Conservation (phyloP, 2,329 filamentous ascomycete species). For the Neopestalotiopsis clavispora region DNA sequence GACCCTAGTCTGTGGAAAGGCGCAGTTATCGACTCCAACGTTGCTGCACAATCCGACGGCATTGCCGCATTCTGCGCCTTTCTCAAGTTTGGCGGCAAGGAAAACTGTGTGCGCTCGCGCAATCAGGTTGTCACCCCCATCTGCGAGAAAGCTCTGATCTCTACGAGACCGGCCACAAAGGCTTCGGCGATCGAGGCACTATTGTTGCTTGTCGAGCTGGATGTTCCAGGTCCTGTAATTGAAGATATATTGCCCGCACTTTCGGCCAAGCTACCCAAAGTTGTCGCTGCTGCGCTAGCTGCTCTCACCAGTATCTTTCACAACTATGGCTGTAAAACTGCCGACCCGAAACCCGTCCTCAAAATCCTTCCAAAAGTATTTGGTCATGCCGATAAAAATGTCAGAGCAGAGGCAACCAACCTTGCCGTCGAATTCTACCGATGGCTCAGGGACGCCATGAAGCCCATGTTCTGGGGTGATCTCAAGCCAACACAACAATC, state of each 20-base stretch:
- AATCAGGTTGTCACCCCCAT: slow-evolving; percentile 76
- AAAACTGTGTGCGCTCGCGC: slow-evolving; percentile 80
- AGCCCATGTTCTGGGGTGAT: slow-evolving; percentile 95
- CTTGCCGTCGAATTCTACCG: slow-evolving; percentile 93
- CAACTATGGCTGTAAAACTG: slow-evolving; percentile 91
- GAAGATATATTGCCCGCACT: slow-evolving; percentile 87
- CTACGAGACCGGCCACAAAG: slow-evolving; percentile 87
- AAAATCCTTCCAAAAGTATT: slow-evolving; percentile 90
- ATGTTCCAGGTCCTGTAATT: slow-evolving; percentile 82
- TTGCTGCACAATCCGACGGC: slow-evolving; percentile 94
- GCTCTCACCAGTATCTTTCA: slow-evolving; percentile 86
- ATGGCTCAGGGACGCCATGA: slow-evolving; percentile 98
- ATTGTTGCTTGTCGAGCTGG: slow-evolving; percentile 87
- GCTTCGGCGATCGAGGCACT: slow-evolving; percentile 84
- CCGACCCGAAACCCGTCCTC: slow-evolving; percentile 90
- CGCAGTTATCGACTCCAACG: slow-evolving; percentile 92
- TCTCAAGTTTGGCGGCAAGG: slow-evolving; percentile 84
- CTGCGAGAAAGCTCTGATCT: slow-evolving; percentile 88
- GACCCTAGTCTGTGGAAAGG: slow-evolving; percentile 90
- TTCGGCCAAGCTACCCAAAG: slow-evolving; percentile 88
- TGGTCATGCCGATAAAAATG: slow-evolving; percentile 96
- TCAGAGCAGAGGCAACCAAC: slow-evolving; percentile 90
- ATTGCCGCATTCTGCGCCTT: slow-evolving; percentile 88
- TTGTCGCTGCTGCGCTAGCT: slow-evolving; percentile 65
- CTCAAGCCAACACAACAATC: slow-evolving; percentile 94